Evolutionary conservation across 164 flowering plant species (phyloP).

Genomic region (Euptelea pleiosperma): DNA sequence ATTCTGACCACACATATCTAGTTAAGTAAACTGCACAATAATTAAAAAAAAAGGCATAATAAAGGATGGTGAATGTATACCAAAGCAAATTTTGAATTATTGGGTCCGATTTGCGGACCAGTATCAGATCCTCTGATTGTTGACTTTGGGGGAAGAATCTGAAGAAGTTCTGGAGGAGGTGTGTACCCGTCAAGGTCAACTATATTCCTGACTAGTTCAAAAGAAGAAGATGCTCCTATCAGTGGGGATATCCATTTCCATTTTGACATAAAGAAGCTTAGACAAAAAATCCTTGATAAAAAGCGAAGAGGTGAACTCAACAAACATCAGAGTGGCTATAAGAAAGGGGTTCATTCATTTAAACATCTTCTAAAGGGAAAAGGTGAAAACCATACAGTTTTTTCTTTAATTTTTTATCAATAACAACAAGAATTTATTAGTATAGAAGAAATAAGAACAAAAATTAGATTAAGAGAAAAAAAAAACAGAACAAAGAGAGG

Average conservation of each 20-base stretch:
- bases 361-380: too few relatives aligned
- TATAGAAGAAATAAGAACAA: too few relatives aligned
- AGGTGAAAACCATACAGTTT: too few relatives aligned
- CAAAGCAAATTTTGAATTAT: conserved; percentile 74
- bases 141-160: conserved; percentile 80
- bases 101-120: conserved; percentile 89
- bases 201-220: conserved; percentile 66
- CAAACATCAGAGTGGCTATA: neutral
- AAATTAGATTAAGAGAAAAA: too few relatives aligned
- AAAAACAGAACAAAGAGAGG: too few relatives aligned
- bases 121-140: conserved; percentile 59
- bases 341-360: too few relatives aligned
- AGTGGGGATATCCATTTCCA: conserved; percentile 1
- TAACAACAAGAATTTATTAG: too few relatives aligned
- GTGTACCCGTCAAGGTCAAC: conserved; percentile 65
- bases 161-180: conserved; percentile 89
- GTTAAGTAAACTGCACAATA: neutral
- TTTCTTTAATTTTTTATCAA: too few relatives aligned
- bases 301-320: neutral
- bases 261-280: neutral
- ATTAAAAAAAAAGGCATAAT: neutral
- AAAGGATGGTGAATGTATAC: conserved; percentile 29
- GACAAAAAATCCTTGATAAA: neutral
- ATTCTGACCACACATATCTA: neutral
- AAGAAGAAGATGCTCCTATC: conserved; percentile 15